These are phyloP conservation scores for Lachancea waltii DNA, from an alignment of 805 yeast species.

Conservation along the genomic window DNA sequence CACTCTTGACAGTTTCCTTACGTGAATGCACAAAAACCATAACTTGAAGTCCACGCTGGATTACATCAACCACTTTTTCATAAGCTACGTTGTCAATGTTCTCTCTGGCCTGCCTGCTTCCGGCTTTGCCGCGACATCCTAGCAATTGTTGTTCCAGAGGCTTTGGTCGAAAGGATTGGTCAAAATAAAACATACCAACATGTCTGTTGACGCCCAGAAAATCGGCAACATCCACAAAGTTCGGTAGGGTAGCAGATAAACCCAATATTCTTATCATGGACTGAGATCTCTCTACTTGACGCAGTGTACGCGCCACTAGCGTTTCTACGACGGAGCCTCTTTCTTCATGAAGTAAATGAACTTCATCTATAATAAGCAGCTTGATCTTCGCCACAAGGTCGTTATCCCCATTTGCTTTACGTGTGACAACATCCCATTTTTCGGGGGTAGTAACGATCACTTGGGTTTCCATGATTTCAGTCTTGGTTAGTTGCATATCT, in stretches of 20 bases:
- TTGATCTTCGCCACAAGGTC: conserved; percentile 81
- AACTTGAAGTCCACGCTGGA: conserved; percentile 72
- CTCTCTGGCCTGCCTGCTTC: conserved; percentile 59
- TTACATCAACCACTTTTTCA: conserved; percentile 62
- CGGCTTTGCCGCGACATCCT: conserved; percentile 84
- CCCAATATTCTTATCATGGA: conserved; percentile 92
- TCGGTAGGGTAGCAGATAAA: conserved; percentile 88
- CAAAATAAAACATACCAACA: conserved; percentile 91
- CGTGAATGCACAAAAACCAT: conserved; percentile 97
- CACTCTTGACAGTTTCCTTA: conserved; percentile 83
- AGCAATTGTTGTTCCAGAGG: conserved; percentile 83
- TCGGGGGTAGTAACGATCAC: conserved; percentile 92
- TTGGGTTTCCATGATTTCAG: conserved; percentile 77
- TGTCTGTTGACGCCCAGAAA: conserved; percentile 86
- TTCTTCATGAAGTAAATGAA: conserved; percentile 92
- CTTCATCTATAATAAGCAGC: conserved; percentile 88
- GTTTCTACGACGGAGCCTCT: conserved; percentile 97
- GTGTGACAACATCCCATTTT: conserved; percentile 96
- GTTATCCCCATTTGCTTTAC: conserved; percentile 84
- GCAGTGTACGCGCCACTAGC: conserved; percentile 82
- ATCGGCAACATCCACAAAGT: conserved; percentile 88
- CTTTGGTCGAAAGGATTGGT: conserved; percentile 86
- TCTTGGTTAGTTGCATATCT: conserved; percentile 84
- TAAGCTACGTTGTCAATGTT: conserved; percentile 72
- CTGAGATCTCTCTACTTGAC: conserved; percentile 93